Evolutionary conservation across 495 filamentous ascomycete genomes (phyloP).

Genomic region (Pseudoneurospora amorphoporcata): DNA sequence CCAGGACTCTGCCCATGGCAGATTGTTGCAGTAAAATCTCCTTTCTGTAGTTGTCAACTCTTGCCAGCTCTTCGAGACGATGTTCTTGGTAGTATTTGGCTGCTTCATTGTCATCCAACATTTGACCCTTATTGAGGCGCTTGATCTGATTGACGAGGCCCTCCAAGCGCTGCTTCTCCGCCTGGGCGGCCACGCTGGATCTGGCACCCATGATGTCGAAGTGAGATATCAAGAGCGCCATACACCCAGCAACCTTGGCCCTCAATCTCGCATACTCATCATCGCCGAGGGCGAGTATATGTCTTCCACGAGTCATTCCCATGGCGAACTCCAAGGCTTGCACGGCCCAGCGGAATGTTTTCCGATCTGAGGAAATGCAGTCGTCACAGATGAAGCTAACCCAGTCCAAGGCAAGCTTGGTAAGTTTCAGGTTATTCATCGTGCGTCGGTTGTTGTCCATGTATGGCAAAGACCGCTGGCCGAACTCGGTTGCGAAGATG

Average conservation of each 20-base stretch:
- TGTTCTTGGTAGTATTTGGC: slow-evolving; percentile 59
- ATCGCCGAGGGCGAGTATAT: slow-evolving; percentile 79
- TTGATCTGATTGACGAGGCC: slow-evolving; percentile 61
- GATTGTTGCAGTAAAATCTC: slow-evolving; percentile 80
- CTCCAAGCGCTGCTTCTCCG: slow-evolving; percentile 65
- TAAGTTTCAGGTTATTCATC: slow-evolving; percentile 94
- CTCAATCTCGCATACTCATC: slow-evolving; percentile 73
- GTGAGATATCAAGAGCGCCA: slow-evolving; percentile 94
- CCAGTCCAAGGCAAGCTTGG: slow-evolving; percentile 89
- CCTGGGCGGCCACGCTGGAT: slow-evolving; percentile 83
- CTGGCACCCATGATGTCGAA: slow-evolving; percentile 98
- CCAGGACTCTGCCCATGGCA: slow-evolving; percentile 78
- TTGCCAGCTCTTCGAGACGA: slow-evolving; percentile 55
- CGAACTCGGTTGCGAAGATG: slow-evolving; percentile 95
- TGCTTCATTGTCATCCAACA: slow-evolving; percentile 80
- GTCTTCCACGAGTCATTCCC: slow-evolving; percentile 87
- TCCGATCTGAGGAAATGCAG: slow-evolving; percentile 85
- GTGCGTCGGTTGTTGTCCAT: slow-evolving; percentile 88
- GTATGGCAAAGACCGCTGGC: slow-evolving; percentile 81
- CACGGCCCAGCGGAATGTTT: slow-evolving; percentile 96
- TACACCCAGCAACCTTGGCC: slow-evolving; percentile 88
- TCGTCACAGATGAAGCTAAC: slow-evolving; percentile 96
- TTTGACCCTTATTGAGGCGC: slow-evolving; percentile 62
- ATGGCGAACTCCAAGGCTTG: slow-evolving; percentile 92
- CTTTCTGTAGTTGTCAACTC: slow-evolving; percentile 67